Conservation (phyloP, 176 grass and related monocot species). For the Calamus simplicifolius region DNA sequence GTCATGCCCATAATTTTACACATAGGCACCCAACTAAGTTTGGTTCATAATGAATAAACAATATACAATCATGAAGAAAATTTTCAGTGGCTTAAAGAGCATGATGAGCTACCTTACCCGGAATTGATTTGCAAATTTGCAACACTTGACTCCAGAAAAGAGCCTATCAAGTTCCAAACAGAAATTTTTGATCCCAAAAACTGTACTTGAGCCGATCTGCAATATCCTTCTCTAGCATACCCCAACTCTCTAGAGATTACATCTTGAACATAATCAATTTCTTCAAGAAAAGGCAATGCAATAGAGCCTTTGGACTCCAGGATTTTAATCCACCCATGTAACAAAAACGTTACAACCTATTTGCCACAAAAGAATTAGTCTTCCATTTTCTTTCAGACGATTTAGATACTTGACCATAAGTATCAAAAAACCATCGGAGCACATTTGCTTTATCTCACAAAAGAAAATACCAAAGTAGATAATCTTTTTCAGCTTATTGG, state of each 20-base stretch:
- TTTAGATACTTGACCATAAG: too few relatives aligned
- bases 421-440: too few relatives aligned
- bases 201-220: neutral
- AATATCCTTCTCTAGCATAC: neutral
- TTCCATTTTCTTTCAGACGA: too few relatives aligned
- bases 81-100: too few relatives aligned
- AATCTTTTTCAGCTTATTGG: too few relatives aligned
- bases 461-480: too few relatives aligned
- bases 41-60: too few relatives aligned
- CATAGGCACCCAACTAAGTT: too few relatives aligned
- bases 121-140: neutral
- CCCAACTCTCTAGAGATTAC: neutral
- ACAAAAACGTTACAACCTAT: neutral
- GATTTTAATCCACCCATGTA: neutral
- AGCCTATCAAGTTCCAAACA: neutral
- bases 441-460: too few relatives aligned
- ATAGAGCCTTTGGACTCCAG: neutral
- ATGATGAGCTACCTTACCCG: neutral
- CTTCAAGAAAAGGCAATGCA: neutral
- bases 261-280: neutral
- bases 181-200: neutral
- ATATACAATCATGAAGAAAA: too few relatives aligned
- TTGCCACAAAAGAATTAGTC: too few relatives aligned
- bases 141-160: neutral
- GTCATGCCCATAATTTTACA: too few relatives aligned